Evolutionary conservation across 1,139 yeast genomes (phyloP).

Genomic region (Saccharomyces pastorianus): DNA sequence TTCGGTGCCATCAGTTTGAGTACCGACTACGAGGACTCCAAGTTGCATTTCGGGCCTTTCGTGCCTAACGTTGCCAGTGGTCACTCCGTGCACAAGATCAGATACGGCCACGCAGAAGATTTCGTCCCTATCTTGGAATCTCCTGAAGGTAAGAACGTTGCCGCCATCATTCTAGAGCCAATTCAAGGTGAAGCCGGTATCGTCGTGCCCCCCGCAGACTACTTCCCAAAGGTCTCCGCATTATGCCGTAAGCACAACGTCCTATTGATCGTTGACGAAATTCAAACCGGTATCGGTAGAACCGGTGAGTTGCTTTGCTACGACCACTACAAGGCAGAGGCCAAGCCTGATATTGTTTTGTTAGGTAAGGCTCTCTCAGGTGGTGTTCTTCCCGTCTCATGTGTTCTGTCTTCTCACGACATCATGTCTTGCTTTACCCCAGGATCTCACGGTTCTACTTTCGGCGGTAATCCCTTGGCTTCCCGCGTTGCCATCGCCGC

Average conservation of each 20-base stretch:
- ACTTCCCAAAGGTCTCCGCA: constrained; percentile 62
- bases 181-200: constrained; percentile 99
- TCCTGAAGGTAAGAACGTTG: constrained; percentile 76
- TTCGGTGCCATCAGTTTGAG: constrained; percentile 93
- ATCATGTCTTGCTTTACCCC: constrained; percentile 88
- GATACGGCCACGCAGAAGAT: constrained; percentile 81
- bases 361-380: constrained; percentile 95
- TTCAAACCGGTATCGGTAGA: constrained; percentile 96
- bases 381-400: constrained; percentile 89
- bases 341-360: constrained; percentile 74
- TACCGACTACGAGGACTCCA: constrained; percentile 83
- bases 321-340: constrained; percentile 70
- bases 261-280: constrained; percentile 87
- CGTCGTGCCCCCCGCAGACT: constrained; percentile 83
- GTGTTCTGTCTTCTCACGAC: constrained; percentile 78
- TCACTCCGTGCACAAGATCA: constrained; percentile 48
- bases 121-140: constrained; percentile 72
- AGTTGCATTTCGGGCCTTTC: constrained; percentile 84
- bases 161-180: constrained; percentile 89
- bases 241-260: constrained; percentile 81
- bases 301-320: constrained; percentile 90
- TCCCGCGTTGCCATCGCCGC: constrained; percentile 95
- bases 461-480: constrained; percentile 96
- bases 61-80: constrained; percentile 74
- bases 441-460: constrained; percentile 96